Evolutionary conservation across 495 filamentous ascomycete species (phyloP).

Genomic region (Penicillium paxilli): DNA sequence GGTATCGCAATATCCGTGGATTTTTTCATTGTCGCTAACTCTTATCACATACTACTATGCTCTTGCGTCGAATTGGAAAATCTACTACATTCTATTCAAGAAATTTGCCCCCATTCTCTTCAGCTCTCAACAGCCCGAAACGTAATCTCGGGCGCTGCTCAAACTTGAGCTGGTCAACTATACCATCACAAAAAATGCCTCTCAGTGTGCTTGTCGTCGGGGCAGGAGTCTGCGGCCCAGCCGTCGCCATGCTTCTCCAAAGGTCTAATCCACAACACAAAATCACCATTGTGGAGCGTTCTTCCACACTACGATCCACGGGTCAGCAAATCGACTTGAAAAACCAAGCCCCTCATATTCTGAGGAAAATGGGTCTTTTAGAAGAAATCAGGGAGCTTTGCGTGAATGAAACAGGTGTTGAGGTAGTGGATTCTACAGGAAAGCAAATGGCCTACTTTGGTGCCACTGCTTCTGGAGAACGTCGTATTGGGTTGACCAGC

Average conservation of each 20-base stretch:
- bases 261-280: slow-evolving; percentile 3
- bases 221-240: slow-evolving; percentile 3
- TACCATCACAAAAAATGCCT: background rate
- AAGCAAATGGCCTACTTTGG: slow-evolving; percentile 2
- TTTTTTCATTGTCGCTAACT: no score
- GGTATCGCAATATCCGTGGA: no score
- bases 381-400: background rate
- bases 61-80: no score
- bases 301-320: background rate
- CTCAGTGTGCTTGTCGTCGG: slow-evolving; percentile 4
- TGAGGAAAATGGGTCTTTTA: slow-evolving; percentile 4
- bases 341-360: background rate
- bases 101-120: no score
- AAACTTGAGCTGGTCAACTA: no score
- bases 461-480: background rate
- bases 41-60: no score
- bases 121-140: no score
- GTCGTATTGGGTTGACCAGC: slow-evolving; percentile 31
- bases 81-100: no score
- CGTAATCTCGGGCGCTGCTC: no score
- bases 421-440: slow-evolving; percentile 2
- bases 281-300: slow-evolving; percentile 7
- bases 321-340: slow-evolving; percentile 5
- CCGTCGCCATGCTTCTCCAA: slow-evolving; percentile 3
- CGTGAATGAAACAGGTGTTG: slow-evolving; percentile 3